Evolutionary conservation across 75 land plant genomes (phyloP).

Genomic region (Sequoiadendron giganteum): DNA sequence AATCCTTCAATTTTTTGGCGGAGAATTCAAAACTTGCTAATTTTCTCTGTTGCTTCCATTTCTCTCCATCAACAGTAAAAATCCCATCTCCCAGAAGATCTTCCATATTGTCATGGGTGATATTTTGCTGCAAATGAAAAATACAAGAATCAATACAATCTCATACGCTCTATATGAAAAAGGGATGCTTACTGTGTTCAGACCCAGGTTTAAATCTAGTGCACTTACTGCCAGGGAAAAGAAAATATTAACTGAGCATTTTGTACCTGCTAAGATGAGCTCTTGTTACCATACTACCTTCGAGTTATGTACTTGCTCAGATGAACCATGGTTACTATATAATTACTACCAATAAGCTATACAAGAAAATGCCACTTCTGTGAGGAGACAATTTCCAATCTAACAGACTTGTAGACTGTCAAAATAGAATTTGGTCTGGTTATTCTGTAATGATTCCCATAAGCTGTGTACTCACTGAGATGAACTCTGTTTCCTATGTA

Average conservation of each 20-base stretch:
- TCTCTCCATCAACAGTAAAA: conserved; percentile 36
- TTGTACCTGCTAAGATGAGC: background rate
- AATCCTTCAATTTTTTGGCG: conserved; percentile 24
- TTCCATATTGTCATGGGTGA: conserved; percentile 11
- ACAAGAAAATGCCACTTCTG: background rate
- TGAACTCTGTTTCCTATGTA: background rate
- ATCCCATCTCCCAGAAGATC: conserved; percentile 55
- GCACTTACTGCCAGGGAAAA: background rate
- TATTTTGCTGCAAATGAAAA: background rate
- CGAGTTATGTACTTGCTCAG: background rate
- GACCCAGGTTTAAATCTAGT: background rate
- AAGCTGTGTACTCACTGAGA: background rate
- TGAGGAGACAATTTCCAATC: background rate
- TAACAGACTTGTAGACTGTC: background rate
- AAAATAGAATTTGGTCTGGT: background rate
- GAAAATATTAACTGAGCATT: background rate
- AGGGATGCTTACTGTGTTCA: background rate
- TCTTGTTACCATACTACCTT: background rate
- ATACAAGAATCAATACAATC: background rate
- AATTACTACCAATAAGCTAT: background rate
- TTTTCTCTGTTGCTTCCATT: conserved; percentile 35
- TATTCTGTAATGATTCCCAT: background rate
- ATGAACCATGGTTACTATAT: background rate
- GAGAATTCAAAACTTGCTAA: conserved; percentile 39
- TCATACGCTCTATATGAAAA: background rate